These are phyloP conservation scores for Kurtzmaniella natalensis DNA, from an alignment of 1,139 yeast genomes.

Conservation along the genomic window DNA sequence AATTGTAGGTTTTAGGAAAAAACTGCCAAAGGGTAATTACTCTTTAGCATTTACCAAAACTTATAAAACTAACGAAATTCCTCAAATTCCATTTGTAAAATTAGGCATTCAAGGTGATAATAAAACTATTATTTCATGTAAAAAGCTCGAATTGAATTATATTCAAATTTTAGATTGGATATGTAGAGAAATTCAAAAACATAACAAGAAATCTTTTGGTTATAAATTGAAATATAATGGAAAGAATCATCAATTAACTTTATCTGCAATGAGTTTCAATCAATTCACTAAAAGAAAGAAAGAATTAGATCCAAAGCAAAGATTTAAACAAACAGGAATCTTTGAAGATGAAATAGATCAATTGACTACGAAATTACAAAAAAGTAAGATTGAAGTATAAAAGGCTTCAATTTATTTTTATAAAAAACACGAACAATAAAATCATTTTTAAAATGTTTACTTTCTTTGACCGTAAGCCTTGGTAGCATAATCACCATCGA, in stretches of 20 bases:
- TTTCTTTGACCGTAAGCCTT: conserved; percentile 62
- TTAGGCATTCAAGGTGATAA: background rate
- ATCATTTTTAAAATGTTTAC: conserved; percentile 2
- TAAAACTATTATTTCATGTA: background rate
- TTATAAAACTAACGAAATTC: background rate
- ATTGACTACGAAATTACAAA: too few relatives aligned
- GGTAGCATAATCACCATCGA: conserved; percentile 70
- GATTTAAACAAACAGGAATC: background rate
- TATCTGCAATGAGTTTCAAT: background rate
- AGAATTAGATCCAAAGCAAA: background rate
- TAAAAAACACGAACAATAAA: background rate
- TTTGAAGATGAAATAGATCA: background rate
- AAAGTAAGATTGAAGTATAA: too few relatives aligned
- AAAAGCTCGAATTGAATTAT: background rate
- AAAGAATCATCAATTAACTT: background rate
- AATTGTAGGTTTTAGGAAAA: conserved; percentile 1
- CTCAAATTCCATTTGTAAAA: background rate
- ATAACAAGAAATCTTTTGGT: background rate
- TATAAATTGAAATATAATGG: background rate
- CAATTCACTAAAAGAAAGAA: background rate
- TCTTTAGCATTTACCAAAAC: background rate
- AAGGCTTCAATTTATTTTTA: too few relatives aligned
- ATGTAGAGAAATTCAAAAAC: background rate
- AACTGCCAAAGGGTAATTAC: conserved; percentile 1
- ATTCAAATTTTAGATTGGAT: background rate